Conservation (phyloP, 257 asterid species). For the Solanum medicagineum region DNA sequence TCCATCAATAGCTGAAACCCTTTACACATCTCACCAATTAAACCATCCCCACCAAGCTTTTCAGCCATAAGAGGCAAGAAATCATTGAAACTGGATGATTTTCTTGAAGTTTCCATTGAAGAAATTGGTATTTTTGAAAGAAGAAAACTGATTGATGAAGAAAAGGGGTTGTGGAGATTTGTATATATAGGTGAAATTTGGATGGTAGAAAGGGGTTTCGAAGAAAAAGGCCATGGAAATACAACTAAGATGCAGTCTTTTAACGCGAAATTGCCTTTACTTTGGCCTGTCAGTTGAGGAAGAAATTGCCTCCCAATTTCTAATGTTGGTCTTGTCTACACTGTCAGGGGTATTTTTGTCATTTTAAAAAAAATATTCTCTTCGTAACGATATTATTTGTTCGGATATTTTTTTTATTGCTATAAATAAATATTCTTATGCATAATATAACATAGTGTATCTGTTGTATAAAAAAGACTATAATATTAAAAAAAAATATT, state of each 20-base stretch:
- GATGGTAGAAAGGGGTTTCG: background rate
- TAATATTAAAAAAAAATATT: too few species aligned
- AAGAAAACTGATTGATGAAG: background rate
- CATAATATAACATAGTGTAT: too few species aligned
- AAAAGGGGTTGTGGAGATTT: background rate
- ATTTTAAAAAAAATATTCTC: too few species aligned
- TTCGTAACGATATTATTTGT: background rate
- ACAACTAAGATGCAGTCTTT: background rate
- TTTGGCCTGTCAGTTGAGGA: background rate
- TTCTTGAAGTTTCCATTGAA: background rate
- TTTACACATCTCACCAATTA: slow-evolving; percentile 37
- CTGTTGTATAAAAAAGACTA: too few species aligned
- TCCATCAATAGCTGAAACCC: slow-evolving; percentile 42
- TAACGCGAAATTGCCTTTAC: background rate
- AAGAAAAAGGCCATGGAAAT: background rate
- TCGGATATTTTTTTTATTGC: too few species aligned
- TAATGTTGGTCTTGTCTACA: background rate
- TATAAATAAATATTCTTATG: too few species aligned
- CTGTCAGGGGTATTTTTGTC: background rate
- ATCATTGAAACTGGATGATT: slow-evolving; percentile 28
- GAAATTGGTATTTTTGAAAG: background rate
- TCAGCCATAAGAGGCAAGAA: slow-evolving; percentile 47
- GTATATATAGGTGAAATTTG: background rate
- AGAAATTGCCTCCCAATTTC: slow-evolving; percentile 8
- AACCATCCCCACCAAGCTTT: slow-evolving; percentile 4